Conservation (phyloP, 2,329 filamentous ascomycete species). For the Falciphora oryzae region DNA sequence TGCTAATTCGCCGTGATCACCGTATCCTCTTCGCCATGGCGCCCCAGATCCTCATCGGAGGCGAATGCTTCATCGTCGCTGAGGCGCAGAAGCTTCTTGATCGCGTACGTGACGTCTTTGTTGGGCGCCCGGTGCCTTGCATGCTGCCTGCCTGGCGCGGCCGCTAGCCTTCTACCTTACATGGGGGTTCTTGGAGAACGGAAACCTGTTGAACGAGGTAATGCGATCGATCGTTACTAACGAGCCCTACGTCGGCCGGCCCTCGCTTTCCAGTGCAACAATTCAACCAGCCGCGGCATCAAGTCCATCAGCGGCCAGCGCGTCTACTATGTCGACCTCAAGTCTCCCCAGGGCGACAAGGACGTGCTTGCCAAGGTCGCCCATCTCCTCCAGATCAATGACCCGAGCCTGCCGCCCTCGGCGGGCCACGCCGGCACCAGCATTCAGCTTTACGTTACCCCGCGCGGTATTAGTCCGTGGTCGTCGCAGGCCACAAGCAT, state of each 20-base stretch:
- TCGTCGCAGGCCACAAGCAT: slow-evolving; percentile 95
- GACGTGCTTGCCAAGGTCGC: slow-evolving; percentile 34
- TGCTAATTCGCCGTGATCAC: not conserved
- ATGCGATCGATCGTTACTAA: not conserved
- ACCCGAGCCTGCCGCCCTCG: slow-evolving; percentile 22
- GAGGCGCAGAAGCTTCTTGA: slow-evolving; percentile 39
- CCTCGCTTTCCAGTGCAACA: slow-evolving; percentile 4
- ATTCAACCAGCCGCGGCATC: slow-evolving; percentile 28
- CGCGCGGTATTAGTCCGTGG: slow-evolving; percentile 91
- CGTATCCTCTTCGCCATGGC: slow-evolving; percentile 18
- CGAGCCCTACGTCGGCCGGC: not conserved
- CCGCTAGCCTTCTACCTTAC: not conserved
- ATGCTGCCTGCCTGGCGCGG: too few relatives aligned
- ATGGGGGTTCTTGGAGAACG: not conserved
- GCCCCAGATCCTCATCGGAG: slow-evolving; percentile 25
- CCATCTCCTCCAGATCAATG: slow-evolving; percentile 39
- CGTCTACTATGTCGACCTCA: slow-evolving; percentile 63
- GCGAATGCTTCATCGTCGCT: slow-evolving; percentile 43
- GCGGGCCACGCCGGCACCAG: slow-evolving; percentile 38
- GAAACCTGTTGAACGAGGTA: not conserved
- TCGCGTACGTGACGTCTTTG: slow-evolving; percentile 23
- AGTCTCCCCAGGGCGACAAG: slow-evolving; percentile 34
- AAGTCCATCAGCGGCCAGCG: slow-evolving; percentile 46
- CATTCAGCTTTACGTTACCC: slow-evolving; percentile 57
- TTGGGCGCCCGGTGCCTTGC: slow-evolving; percentile 29